Conservation (phyloP, 163 green algal species). For the Picocystis sp. region DNA sequence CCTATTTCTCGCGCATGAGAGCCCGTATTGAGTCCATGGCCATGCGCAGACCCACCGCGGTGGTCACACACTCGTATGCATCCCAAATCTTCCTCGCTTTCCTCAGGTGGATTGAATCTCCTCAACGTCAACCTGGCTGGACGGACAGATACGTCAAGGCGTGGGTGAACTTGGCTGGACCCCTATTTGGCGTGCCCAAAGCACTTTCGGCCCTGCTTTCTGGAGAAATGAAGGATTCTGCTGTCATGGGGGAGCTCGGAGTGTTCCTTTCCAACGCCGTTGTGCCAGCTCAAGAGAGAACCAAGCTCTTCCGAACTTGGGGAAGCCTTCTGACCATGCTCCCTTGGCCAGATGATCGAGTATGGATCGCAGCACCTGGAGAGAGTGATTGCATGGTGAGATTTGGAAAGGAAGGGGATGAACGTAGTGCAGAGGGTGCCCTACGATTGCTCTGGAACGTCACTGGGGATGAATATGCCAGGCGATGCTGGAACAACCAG, state of each 20-base stretch:
- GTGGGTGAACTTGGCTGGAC: slow-evolving; percentile 52
- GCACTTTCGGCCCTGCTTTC: slow-evolving; percentile 46
- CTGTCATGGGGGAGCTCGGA: slow-evolving; percentile 32
- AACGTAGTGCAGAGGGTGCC: neutral
- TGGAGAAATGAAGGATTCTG: slow-evolving; percentile 38
- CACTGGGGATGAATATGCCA: too few relatives aligned
- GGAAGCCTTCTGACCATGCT: slow-evolving; percentile 53
- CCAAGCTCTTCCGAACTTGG: slow-evolving; percentile 50
- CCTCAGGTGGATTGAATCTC: slow-evolving; percentile 46
- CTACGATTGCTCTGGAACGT: too few relatives aligned
- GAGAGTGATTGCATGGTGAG: neutral
- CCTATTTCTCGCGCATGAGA: slow-evolving; percentile 51
- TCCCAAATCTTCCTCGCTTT: slow-evolving; percentile 45
- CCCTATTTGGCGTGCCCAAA: slow-evolving; percentile 63
- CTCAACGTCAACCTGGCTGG: slow-evolving; percentile 29
- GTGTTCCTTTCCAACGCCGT: slow-evolving; percentile 22
- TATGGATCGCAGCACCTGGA: slow-evolving; percentile 50
- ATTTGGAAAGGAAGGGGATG: neutral
- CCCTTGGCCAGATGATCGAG: slow-evolving; percentile 43
- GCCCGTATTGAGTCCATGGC: slow-evolving; percentile 16
- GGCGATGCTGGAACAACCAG: too few relatives aligned
- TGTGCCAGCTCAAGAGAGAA: slow-evolving; percentile 13
- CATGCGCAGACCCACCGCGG: neutral
- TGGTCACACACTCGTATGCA: slow-evolving; percentile 51
- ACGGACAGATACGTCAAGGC: slow-evolving; percentile 41